Base-by-base conservation (phyloP, 2,329 filamentous ascomycete species). In the Tetracladium maxilliforme region DNA sequence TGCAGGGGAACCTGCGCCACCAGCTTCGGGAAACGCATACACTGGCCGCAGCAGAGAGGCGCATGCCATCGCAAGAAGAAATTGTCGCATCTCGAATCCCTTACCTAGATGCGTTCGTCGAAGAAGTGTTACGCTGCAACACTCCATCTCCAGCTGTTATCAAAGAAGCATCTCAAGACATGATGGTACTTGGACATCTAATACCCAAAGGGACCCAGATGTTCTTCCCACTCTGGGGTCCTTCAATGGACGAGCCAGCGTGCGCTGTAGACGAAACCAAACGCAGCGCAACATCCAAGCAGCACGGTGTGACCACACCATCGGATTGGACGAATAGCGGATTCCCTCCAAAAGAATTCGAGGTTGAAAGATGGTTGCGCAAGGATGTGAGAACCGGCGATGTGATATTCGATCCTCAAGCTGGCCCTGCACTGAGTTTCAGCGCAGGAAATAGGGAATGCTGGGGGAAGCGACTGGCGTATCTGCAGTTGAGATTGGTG, bases 291-390 rank as follows among this genome's bases (percentile, higher is more conserved):
- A 17, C 12, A 9, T 17, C 20, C 4, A 22, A 25, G 16, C n/a
- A n/a, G n/a, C n/a, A n/a, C n/a, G n/a, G n/a, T n/a, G n/a, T n/a
- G n/a, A n/a, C n/a, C n/a, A n/a, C n/a, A n/a, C n/a, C n/a, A n/a
- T n/a, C n/a, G n/a, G n/a, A n/a, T n/a, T n/a, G n/a, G n/a, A n/a
- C n/a, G n/a, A n/a, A n/a, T n/a, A n/a, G n/a, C n/a, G n/a, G n/a
- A n/a, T n/a, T n/a, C 16, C 18, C 12, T 20, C 9, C 15, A 11
- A 27, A 30, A 23, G 23, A 29, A 7, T 56, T 51, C 34, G 36
- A 36, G 21, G 52, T 52, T 2, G 50, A 54, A 31, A 35, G 52
- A 7, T 56, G 51, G 51, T 39, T 55, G 7, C 21, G 39, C 4
- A 16, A 17, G 14, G 19, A 15, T 7, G 22, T 7, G 14, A 14